Base-by-base conservation (phyloP, 75 land plant species). In the Chamaecyparis obtusa region DNA sequence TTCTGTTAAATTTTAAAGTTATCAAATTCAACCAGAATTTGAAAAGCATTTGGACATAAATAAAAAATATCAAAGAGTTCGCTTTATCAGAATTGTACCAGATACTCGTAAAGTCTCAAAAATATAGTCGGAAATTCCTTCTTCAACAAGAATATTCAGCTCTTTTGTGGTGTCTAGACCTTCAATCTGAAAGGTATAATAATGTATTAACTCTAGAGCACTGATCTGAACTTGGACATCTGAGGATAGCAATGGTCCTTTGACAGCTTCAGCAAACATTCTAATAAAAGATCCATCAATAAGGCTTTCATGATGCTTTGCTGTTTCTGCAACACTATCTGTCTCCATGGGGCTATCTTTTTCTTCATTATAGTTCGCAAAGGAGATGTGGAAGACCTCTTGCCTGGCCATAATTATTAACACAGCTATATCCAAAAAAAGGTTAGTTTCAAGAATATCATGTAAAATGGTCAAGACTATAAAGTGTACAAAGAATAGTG, bases 201-300 rank as follows among this genome's bases (percentile, higher is more conserved):
- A 86, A 83, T 72, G 56, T 6, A 96, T 89, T 79, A 98, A 81
- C 75, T 91, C 91, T 32, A 98, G 81, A 35, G 99, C 54, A 76
- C 91, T 87, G 33, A 92, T 88, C 82, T 98, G 99, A 43, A 96
- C 92, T 80, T 98, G 89, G 80, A 82, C 87, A 81, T 98, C 95
- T 33, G 99, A 91, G 24, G 99, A 96, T n/a, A 98, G 91, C 89
- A 98, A 88, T 24, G 99, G 91, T 16, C 96, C 99, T 87, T 98
- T 98, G 60, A 98, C 90, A 35, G 99, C 97, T 74, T 95, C 99
- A 64, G 96, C 96, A 91, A 98, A 96, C 57, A 86, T 86, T 89
- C 54, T 57, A 71, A 85, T 81, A 48, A 94, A 86, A 39, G 91
- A 78, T 35, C 78, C 57, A 24, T 80, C 41, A 21, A 33, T 17